A percentile compares a stretch with the other conserved stretches of the same genome.
Conservation (phyloP, 2,329 filamentous ascomycete genomes). For the Fusarium goolgardi region DNA sequence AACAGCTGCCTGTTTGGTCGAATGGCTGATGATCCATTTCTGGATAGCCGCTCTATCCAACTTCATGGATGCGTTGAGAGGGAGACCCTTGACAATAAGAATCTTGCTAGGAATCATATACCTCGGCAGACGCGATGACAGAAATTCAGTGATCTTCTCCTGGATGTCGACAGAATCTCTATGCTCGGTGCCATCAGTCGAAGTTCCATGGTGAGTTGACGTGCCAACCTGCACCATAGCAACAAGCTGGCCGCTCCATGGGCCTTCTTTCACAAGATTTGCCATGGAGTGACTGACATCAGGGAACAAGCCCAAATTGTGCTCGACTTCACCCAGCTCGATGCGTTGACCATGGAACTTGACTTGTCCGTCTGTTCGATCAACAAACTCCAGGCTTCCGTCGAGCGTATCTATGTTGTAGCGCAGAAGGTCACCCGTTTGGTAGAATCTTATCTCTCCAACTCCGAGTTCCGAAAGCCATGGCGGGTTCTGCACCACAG, state of each 20-base stretch:
- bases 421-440: not conserved
- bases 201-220: not conserved
- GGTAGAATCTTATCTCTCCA: not conserved
- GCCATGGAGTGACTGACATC: not conserved
- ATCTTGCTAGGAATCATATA: conserved; percentile 4
- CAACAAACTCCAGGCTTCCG: conserved; percentile 1
- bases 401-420: not conserved
- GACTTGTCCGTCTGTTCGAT: conserved; percentile 1
- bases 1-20: not conserved
- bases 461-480: conserved; percentile 4
- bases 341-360: conserved; percentile 4
- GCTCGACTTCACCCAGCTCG: not conserved
- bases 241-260: conserved; percentile 4
- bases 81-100: not conserved
- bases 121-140: not conserved
- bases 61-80: conserved; percentile 5
- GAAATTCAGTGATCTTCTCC: not conserved
- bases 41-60: not conserved
- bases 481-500: not conserved
- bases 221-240: not conserved
- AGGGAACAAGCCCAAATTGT: not conserved
- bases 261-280: not conserved
- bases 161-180: not conserved
- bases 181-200: not conserved
- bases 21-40: conserved; percentile 2